Conservation (phyloP, 2,329 filamentous ascomycete species). For the Zalaria sp. region DNA sequence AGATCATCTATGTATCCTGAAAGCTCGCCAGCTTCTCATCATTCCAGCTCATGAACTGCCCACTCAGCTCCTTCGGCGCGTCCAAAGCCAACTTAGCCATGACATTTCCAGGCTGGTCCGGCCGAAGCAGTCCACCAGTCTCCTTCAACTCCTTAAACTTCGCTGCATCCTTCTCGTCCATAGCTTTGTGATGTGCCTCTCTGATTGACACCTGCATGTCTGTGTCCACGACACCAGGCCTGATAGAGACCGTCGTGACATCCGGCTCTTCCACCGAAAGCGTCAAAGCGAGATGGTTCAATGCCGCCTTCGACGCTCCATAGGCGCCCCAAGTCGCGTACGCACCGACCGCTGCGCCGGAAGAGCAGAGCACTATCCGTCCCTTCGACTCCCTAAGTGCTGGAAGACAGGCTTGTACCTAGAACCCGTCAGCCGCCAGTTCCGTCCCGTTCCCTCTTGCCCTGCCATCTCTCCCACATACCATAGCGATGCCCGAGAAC, state of each 20-base stretch:
- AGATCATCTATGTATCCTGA: conserved; percentile 23
- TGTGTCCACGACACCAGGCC: conserved; percentile 74
- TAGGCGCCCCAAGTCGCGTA: conserved; percentile 70
- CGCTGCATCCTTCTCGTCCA: conserved; percentile 43
- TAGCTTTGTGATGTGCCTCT: conserved; percentile 49
- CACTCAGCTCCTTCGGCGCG: conserved; percentile 54
- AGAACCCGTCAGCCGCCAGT: neutral
- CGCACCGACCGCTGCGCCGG: conserved; percentile 54
- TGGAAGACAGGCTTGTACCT: conserved; percentile 59
- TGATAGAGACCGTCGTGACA: conserved; percentile 57
- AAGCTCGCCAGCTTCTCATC: conserved; percentile 39
- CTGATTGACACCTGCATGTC: conserved; percentile 80
- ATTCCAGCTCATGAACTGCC: conserved; percentile 55
- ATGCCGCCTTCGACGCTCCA: conserved; percentile 66
- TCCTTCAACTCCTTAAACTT: conserved; percentile 59
- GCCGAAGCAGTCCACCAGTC: conserved; percentile 58
- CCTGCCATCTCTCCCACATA: conserved; percentile 26
- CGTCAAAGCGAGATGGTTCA: conserved; percentile 66
- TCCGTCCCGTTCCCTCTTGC: neutral
- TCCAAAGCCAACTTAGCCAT: conserved; percentile 65
- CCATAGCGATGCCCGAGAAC: conserved; percentile 67
- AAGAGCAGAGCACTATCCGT: conserved; percentile 64
- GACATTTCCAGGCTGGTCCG: conserved; percentile 73
- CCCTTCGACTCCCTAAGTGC: conserved; percentile 55
- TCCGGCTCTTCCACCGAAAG: conserved; percentile 63